phyloP scores from a whole-genome alignment of 345 rosid species.

The Melaleuca alternifolia region DNA sequence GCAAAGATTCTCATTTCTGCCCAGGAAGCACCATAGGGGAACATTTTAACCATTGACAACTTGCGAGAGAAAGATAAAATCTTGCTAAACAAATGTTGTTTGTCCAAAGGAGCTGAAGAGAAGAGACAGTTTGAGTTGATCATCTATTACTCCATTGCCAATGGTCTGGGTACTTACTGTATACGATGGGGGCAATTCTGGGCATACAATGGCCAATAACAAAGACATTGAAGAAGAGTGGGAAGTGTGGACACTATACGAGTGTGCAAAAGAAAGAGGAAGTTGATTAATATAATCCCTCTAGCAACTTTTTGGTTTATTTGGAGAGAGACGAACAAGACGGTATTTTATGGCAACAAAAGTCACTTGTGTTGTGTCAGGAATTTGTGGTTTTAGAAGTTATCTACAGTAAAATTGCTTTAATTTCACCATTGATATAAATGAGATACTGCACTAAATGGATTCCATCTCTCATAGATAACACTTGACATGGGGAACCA shows the following conservation, averaged over 20 bases:
- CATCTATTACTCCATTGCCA: neutral
- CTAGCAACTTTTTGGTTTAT: neutral
- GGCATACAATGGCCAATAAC: neutral
- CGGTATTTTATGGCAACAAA: neutral
- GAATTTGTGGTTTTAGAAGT: neutral
- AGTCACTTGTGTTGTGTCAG: neutral
- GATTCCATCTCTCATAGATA: neutral
- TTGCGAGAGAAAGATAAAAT: neutral
- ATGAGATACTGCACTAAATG: neutral
- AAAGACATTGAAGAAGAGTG: neutral
- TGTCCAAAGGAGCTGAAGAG: neutral
- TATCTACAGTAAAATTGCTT: neutral
- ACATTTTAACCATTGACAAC: neutral
- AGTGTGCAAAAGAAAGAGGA: neutral
- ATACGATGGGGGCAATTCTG: neutral
- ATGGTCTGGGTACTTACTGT: neutral
- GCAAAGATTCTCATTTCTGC: neutral
- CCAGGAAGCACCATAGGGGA: neutral
- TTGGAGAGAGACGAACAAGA: neutral
- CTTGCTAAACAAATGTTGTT: neutral
- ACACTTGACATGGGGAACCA: neutral
- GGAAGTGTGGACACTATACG: neutral
- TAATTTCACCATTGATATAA: neutral
- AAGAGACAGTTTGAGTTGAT: neutral
- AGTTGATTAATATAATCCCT: neutral